phyloP scores from a whole-genome alignment of 352 stramenopile genomes.

The Phytophthora fragariaefolia region DNA sequence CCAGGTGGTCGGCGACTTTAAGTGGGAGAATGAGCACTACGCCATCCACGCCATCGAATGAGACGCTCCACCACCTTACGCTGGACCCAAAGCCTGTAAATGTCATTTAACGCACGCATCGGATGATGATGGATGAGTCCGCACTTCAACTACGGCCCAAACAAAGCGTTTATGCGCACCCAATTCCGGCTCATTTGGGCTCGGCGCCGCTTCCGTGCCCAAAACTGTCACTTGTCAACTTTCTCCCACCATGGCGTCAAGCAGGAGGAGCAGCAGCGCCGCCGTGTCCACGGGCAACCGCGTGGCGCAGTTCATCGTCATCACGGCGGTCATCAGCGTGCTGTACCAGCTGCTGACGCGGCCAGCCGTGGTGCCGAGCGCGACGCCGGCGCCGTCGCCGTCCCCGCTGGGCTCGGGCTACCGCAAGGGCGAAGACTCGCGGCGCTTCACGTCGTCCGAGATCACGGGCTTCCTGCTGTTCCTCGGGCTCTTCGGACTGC shows the following conservation, averaged over 20 bases:
- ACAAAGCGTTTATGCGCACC: background rate
- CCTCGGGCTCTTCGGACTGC: constrained; percentile 64
- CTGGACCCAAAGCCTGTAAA: no score
- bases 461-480: constrained; percentile 68
- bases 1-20: constrained; percentile 54
- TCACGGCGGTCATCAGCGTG: constrained; percentile 59
- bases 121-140: no score
- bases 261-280: constrained; percentile 9
- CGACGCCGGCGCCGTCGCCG: constrained; percentile 11
- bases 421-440: constrained; percentile 36
- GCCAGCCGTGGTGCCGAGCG: background rate
- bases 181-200: constrained; percentile 5
- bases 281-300: constrained; percentile 56
- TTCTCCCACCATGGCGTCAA: constrained; percentile 15
- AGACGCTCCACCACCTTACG: background rate
- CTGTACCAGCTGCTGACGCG: constrained; percentile 58
- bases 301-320: constrained; percentile 67
- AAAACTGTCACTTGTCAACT: constrained; percentile 22
- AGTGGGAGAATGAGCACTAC: constrained; percentile 53
- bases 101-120: no score
- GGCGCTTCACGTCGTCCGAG: constrained; percentile 58
- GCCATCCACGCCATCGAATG: constrained; percentile 55
- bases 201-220: background rate
- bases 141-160: constrained; percentile 24
- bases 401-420: constrained; percentile 23